Conservation (phyloP, 2,329 filamentous ascomycete genomes). For the Aureobasidium sp. region DNA sequence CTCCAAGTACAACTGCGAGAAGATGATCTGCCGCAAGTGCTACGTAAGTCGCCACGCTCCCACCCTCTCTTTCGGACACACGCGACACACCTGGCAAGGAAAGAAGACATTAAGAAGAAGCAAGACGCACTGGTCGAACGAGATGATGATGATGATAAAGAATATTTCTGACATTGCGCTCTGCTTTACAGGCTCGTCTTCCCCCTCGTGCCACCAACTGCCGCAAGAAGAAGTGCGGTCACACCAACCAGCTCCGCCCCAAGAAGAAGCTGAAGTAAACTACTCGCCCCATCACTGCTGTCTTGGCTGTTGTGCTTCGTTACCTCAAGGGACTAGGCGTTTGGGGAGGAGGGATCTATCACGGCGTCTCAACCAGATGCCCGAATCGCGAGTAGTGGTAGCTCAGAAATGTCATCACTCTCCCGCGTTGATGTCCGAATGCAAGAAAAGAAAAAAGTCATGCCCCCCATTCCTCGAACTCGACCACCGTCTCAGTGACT, state of each 20-base stretch:
- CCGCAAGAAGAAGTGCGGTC: constrained; percentile 99
- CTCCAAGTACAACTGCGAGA: constrained; percentile 99
- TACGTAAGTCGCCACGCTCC: constrained; percentile 61
- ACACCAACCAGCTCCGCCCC: constrained; percentile 99
- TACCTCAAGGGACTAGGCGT: constrained; percentile 23
- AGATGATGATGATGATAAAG: constrained; percentile 23
- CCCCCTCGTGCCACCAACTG: constrained; percentile 99
- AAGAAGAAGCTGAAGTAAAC: constrained; percentile 99
- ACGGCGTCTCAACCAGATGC: constrained; percentile 15
- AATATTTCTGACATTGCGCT: constrained; percentile 25
- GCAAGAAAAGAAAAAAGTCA: constrained; percentile 15
- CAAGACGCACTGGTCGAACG: constrained; percentile 27
- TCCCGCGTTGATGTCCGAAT: constrained; percentile 15
- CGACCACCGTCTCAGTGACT: background rate
- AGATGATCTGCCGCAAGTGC: constrained; percentile 99
- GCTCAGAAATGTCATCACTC: constrained; percentile 18
- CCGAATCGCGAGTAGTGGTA: constrained; percentile 16
- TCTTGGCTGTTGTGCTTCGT: constrained; percentile 24
- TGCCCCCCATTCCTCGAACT: background rate
- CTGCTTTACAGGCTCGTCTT: constrained; percentile 58
- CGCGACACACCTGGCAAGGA: constrained; percentile 1
- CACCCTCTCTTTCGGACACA: background rate
- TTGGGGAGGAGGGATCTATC: constrained; percentile 18
- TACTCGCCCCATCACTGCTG: constrained; percentile 33
- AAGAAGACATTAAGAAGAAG: background rate